These are phyloP conservation scores for Discostella stelligeroides DNA, from an alignment of 108 stramenopile species.

Conservation along the genomic window DNA sequence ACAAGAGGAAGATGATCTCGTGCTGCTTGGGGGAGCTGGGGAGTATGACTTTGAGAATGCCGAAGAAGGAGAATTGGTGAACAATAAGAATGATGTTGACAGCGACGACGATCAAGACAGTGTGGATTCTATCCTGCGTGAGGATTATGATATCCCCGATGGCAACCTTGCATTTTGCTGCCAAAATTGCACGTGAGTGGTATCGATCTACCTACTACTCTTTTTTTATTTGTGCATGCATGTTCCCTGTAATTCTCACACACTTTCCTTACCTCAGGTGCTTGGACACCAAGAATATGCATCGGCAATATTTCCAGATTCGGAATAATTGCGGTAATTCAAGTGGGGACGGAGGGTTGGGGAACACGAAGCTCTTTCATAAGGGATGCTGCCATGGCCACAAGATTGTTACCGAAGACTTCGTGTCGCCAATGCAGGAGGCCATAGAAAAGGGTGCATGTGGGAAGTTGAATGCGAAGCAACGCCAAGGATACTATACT, in stretches of 20 bases:
- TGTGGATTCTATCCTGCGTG: neutral
- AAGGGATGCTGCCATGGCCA: constrained; percentile 33
- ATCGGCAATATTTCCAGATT: neutral
- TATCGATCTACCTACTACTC: no score
- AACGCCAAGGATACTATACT: neutral
- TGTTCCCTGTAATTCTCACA: neutral
- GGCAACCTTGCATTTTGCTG: constrained; percentile 20
- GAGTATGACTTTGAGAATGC: no score
- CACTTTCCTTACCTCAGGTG: neutral
- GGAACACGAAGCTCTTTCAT: constrained; percentile 34
- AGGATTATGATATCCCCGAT: neutral
- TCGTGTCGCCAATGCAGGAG: constrained; percentile 22
- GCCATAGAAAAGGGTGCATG: neutral
- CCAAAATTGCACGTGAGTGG: constrained; percentile 24
- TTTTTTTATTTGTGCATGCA: neutral
- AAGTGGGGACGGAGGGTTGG: neutral
- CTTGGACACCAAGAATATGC: neutral
- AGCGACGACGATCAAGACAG: constrained; percentile 6
- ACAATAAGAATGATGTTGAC: neutral
- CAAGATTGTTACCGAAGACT: constrained; percentile 1
- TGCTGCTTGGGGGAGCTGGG: no score
- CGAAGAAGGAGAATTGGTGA: no score
- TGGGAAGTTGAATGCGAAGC: constrained; percentile 1
- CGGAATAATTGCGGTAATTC: constrained; percentile 32
- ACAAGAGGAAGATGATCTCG: constrained; percentile 1